These are phyloP conservation scores for Anisodus acutangulus DNA, from an alignment of 257 asterid species.

Conservation along the genomic window DNA sequence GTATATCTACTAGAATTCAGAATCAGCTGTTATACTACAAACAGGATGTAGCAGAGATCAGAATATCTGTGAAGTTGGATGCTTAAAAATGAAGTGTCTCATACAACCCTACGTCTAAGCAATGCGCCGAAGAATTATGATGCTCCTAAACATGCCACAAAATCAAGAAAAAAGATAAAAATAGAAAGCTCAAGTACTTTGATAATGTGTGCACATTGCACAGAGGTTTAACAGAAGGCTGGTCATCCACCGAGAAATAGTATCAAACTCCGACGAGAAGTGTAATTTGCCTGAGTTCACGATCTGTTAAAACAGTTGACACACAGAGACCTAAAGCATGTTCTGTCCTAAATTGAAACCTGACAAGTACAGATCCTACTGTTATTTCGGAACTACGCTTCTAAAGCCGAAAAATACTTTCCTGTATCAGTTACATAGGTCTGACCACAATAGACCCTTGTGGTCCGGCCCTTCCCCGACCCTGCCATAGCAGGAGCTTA, in stretches of 20 bases:
- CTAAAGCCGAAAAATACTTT: not conserved
- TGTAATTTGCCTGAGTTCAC: not conserved
- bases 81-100: not conserved
- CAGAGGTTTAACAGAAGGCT: too few relatives aligned
- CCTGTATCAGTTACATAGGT: constrained; percentile 8
- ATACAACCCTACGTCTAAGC: not conserved
- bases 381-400: not conserved
- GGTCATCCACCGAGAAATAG: not conserved
- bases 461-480: too few relatives aligned
- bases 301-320: not conserved
- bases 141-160: not conserved
- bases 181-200: too few relatives aligned
- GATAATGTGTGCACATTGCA: too few relatives aligned
- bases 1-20: not conserved
- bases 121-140: not conserved
- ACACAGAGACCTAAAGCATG: not conserved
- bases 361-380: not conserved
- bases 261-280: not conserved
- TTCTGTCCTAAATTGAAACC: constrained; percentile 1
- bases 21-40: not conserved
- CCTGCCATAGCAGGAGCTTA: too few relatives aligned
- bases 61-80: not conserved
- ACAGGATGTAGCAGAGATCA: not conserved
- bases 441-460: too few relatives aligned
- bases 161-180: too few relatives aligned